Evolutionary conservation across 352 stramenopile species (phyloP).

Genomic region (Phytophthora pinifolia): DNA sequence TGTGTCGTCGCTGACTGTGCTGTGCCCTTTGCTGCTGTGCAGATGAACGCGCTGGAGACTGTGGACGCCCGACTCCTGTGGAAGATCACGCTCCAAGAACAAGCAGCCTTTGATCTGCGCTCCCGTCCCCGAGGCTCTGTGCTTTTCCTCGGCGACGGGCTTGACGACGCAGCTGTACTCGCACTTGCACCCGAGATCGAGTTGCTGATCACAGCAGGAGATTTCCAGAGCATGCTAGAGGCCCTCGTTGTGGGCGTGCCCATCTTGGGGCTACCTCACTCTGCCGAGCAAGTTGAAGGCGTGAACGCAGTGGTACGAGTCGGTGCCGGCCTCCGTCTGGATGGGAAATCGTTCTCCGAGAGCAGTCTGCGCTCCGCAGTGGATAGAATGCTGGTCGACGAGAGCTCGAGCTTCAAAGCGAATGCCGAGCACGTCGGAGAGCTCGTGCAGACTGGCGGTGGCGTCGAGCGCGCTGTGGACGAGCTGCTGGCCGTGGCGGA

Average conservation of each 20-base stretch:
- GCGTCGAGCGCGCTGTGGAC: slow-evolving; percentile 51
- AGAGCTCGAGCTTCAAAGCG: slow-evolving; percentile 34
- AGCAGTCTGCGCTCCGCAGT: slow-evolving; percentile 33
- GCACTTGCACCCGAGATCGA: slow-evolving; percentile 35
- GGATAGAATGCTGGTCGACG: slow-evolving; percentile 35
- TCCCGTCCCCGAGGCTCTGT: slow-evolving; percentile 45
- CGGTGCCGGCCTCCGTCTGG: slow-evolving; percentile 49
- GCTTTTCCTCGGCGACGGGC: slow-evolving; percentile 51
- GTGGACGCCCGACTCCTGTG: slow-evolving; percentile 56
- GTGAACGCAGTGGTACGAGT: slow-evolving; percentile 60
- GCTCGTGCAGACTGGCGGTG: slow-evolving; percentile 62
- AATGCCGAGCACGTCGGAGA: slow-evolving; percentile 54
- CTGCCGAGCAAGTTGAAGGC: slow-evolving; percentile 74
- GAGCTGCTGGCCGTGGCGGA: slow-evolving; percentile 55
- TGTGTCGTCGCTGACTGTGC: slow-evolving; percentile 13
- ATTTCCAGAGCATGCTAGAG: slow-evolving; percentile 59
- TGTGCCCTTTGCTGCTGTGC: not conserved
- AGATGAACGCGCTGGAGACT: slow-evolving; percentile 63
- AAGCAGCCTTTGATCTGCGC: slow-evolving; percentile 58
- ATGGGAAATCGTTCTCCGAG: slow-evolving; percentile 38
- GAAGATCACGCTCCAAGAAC: slow-evolving; percentile 57
- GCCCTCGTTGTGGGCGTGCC: slow-evolving; percentile 61
- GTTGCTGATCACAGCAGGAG: slow-evolving; percentile 65
- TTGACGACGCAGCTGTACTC: slow-evolving; percentile 51
- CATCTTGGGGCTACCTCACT: slow-evolving; percentile 71